Conservation (phyloP, 2,329 filamentous ascomycete species). For the Stagonosporopsis chrysanthemi region DNA sequence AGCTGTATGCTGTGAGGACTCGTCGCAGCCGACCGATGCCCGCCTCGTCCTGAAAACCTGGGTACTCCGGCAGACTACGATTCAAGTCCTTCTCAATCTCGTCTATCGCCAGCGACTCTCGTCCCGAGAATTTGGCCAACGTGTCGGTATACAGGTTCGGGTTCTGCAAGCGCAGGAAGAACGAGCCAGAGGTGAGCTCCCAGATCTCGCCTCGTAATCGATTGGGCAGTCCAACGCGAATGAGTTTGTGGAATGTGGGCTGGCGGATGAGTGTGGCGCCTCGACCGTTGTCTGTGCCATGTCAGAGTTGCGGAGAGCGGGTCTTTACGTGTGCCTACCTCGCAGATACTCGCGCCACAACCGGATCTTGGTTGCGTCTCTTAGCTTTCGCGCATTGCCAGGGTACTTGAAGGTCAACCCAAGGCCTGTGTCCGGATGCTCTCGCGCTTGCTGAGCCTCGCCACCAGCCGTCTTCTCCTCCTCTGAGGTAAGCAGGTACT, state of each 20-base stretch:
- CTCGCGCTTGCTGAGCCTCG: constrained; percentile 55
- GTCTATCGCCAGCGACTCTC: constrained; percentile 93
- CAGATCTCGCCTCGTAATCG: constrained; percentile 91
- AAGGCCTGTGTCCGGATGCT: constrained; percentile 88
- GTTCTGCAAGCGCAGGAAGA: constrained; percentile 86
- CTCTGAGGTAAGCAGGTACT: constrained; percentile 61
- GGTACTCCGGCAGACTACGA: constrained; percentile 93
- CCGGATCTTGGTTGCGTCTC: constrained; percentile 96
- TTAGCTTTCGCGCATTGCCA: constrained; percentile 89
- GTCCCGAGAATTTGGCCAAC: constrained; percentile 79
- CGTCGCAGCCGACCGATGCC: constrained; percentile 88
- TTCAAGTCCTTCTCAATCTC: constrained; percentile 99
- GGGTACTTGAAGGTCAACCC: constrained; percentile 95
- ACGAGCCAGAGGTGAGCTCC: constrained; percentile 91
- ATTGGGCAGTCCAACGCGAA: constrained; percentile 93
- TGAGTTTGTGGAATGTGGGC: constrained; percentile 96
- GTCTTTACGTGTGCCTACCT: constrained; percentile 46
- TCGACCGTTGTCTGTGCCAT: constrained; percentile 77
- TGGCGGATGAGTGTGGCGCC: constrained; percentile 92
- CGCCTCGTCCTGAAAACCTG: constrained; percentile 95
- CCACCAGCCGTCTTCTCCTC: constrained; percentile 42
- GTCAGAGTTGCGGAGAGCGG: constrained; percentile 19
- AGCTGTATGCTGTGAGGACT: constrained; percentile 96
- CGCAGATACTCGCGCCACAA: constrained; percentile 96
- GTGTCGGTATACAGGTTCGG: constrained; percentile 86